phyloP scores from a whole-genome alignment of 1,284 basidiomycete genomes.

The Ustilago vetiveriae region DNA sequence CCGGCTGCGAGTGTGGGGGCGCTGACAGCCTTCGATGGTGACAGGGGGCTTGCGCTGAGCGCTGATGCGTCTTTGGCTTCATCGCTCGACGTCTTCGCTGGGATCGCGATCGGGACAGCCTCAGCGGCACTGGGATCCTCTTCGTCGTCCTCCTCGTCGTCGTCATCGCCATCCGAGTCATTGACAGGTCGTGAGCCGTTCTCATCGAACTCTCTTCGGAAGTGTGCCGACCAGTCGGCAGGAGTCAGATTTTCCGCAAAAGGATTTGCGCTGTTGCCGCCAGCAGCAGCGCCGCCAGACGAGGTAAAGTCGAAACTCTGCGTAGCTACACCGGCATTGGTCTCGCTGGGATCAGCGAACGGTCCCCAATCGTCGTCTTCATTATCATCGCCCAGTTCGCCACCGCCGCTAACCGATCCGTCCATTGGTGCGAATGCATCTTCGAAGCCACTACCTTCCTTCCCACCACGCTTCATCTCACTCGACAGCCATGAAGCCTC shows the following conservation, averaged over 20 bases:
- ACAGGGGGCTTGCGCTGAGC: constrained; percentile 28
- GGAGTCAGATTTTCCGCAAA: constrained; percentile 63
- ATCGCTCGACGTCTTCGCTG: constrained; percentile 19
- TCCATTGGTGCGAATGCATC: constrained; percentile 41
- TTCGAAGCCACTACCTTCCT: constrained; percentile 48
- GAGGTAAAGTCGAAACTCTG: constrained; percentile 35
- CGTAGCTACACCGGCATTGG: constrained; percentile 4
- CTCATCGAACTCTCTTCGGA: constrained; percentile 49
- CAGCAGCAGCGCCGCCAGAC: not conserved
- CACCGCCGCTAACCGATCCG: constrained; percentile 15
- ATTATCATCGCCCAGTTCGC: constrained; percentile 41
- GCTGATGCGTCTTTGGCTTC: constrained; percentile 16
- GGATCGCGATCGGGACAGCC: not conserved
- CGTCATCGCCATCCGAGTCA: constrained; percentile 54
- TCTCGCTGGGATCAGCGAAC: constrained; percentile 55
- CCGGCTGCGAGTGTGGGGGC: constrained; percentile 6
- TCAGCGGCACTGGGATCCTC: constrained; percentile 22
- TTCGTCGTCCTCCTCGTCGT: constrained; percentile 32
- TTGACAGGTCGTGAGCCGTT: constrained; percentile 31
- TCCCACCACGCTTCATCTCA: constrained; percentile 40
- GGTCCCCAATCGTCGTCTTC: constrained; percentile 66
- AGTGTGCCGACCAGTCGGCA: constrained; percentile 65
- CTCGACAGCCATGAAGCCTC: constrained; percentile 57
- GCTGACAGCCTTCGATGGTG: constrained; percentile 7
- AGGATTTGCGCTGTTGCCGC: constrained; percentile 22